phyloP scores from a whole-genome alignment of 495 filamentous ascomycete genomes.

The Opeltia flavorubescens region DNA sequence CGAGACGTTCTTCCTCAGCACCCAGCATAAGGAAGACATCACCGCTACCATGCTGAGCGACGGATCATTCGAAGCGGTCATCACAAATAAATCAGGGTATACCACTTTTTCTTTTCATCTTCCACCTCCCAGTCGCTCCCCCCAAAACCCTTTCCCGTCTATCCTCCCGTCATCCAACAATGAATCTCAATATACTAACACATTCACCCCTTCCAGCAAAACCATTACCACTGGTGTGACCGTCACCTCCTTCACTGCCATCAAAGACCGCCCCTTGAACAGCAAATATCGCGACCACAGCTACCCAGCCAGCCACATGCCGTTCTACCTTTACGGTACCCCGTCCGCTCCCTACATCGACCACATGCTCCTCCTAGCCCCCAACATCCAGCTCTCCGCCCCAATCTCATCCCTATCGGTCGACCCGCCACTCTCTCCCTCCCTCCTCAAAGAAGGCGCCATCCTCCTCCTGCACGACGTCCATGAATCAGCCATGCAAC shows the following conservation, averaged over 20 bases:
- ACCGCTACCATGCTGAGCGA: conserved; percentile 6
- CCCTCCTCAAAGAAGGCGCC: conserved; percentile 8
- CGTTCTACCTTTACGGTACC: conserved; percentile 33
- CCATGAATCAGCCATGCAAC: conserved; percentile 22
- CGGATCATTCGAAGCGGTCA: conserved; percentile 8
- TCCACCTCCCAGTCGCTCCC: not conserved
- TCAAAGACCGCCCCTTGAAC: conserved; percentile 20
- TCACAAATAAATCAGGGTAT: conserved; percentile 4
- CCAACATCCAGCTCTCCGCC: conserved; percentile 22
- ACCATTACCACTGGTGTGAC: not conserved
- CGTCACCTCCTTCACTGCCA: not conserved
- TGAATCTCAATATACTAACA: not conserved
- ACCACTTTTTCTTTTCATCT: not conserved
- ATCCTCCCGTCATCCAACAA: not conserved
- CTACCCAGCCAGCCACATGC: conserved; percentile 24
- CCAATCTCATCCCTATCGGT: conserved; percentile 13
- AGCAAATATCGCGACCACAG: conserved; percentile 18
- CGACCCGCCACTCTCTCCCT: conserved; percentile 1
- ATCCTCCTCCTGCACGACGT: conserved; percentile 16
- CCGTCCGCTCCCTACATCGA: conserved; percentile 19
- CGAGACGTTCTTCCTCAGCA: conserved; percentile 13
- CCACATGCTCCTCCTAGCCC: conserved; percentile 24
- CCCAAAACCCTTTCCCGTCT: not conserved
- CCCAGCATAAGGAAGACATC: conserved; percentile 10
- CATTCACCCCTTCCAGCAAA: not conserved